Conservation (phyloP, 345 rosid species). For the Stellera chamaejasme region DNA sequence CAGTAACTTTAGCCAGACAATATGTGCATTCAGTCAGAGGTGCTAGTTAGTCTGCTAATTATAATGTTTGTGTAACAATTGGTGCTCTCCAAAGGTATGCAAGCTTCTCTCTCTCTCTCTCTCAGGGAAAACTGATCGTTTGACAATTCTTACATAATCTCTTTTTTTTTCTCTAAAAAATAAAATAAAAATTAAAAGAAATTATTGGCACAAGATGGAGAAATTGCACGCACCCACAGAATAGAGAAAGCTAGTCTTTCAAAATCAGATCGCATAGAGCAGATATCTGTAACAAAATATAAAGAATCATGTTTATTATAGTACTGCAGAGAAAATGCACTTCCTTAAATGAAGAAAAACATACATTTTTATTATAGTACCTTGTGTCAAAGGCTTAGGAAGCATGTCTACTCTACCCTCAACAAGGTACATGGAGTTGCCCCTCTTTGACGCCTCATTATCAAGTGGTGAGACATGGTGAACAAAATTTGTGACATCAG, state of each 20-base stretch:
- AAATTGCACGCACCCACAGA: conserved; percentile 58
- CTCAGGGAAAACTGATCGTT: too few relatives aligned
- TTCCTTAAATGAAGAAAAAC: too few relatives aligned
- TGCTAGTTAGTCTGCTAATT: too few relatives aligned
- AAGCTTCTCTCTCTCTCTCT: too few relatives aligned
- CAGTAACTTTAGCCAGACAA: too few relatives aligned
- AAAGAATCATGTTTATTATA: not conserved
- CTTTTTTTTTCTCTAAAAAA: too few relatives aligned
- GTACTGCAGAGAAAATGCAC: not conserved
- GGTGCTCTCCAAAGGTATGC: too few relatives aligned
- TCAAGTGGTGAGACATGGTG: conserved; percentile 90
- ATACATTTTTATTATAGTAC: conserved; percentile 14
- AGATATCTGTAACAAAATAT: conserved; percentile 58
- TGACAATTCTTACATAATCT: too few relatives aligned
- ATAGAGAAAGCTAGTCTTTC: conserved; percentile 99
- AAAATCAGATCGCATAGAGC: conserved; percentile 92
- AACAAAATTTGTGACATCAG: conserved; percentile 97
- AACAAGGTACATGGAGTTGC: conserved; percentile 98
- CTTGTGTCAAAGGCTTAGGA: conserved; percentile 97
- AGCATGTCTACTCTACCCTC: conserved; percentile 99
- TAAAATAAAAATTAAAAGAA: not conserved
- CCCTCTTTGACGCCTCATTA: conserved; percentile 93
- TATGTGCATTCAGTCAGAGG: too few relatives aligned
- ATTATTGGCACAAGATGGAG: not conserved
- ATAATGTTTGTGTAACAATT: too few relatives aligned